These are phyloP conservation scores for Citrullus amarus DNA, from an alignment of 306 rosid species.

Conservation along the genomic window DNA sequence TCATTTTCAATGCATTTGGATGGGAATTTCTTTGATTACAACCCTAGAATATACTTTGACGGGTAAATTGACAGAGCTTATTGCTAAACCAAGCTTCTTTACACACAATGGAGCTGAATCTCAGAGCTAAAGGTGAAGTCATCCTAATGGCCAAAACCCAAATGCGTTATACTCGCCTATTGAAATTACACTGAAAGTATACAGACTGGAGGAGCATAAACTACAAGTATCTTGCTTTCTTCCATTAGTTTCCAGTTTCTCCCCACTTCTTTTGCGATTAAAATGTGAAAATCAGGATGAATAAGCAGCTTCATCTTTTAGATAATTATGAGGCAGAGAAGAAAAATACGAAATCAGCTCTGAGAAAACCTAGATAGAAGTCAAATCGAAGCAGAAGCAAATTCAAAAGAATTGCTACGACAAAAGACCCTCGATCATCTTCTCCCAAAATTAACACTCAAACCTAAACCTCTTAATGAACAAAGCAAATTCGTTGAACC, in stretches of 20 bases:
- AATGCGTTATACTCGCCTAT: background rate
- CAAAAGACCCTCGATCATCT: background rate
- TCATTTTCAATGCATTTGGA: background rate
- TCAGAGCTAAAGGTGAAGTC: background rate
- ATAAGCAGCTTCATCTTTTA: background rate
- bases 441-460: background rate
- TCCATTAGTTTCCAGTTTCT: background rate
- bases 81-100: background rate
- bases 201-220: background rate
- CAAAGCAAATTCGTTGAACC: background rate
- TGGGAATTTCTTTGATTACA: background rate
- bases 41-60: background rate
- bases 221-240: background rate
- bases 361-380: background rate
- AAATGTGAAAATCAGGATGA: background rate
- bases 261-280: background rate
- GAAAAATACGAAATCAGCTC: background rate
- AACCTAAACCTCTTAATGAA: background rate
- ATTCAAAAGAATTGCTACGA: background rate
- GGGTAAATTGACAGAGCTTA: background rate
- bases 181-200: background rate
- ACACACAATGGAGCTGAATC: background rate
- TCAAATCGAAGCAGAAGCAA: background rate
- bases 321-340: background rate
- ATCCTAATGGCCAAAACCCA: background rate